Base-by-base conservation (phyloP, 1,284 basidiomycete species). In the Puccinia horiana region DNA sequence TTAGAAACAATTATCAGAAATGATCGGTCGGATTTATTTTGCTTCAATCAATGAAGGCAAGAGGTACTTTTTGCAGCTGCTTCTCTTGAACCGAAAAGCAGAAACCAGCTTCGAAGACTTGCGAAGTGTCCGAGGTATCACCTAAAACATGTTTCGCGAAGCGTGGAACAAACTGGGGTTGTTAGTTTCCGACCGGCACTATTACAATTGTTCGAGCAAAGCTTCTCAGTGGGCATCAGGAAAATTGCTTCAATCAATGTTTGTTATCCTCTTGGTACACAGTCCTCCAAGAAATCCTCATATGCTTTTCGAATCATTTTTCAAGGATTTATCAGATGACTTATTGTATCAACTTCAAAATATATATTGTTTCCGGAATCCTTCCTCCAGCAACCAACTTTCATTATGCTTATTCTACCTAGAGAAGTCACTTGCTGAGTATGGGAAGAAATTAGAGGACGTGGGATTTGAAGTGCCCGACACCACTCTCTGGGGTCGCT, bases 211-310 rank as follows among this genome's bases (percentile, higher is more conserved):
- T 80, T 84, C 90, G 0, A 35, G 84, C 47, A 89, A 90, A 81
- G 89, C 90, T 12, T 73, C 84, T 32, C 69, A 79, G 0, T 89
- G 89, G 86, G 87, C 89, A 58, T 88, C 87, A 2, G 89, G 89
- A 0, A 32, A 26, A 16, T 85, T 85, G 0, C 86, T 90, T 0
- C 86, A 87, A 0, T 84, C 85, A 0, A 86, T 90, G 0, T 90
- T 90, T 86, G 86, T 84, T 0, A 88, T 86, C 1, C 85, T 90
- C 1, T 85, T 90, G 0, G 65, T 87, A 0, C 86, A 87, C 82
- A 61, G 54, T 26, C 56, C 75, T 0, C 75, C 74, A 18, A 9
- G 20, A 26, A 9, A 26, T 26, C 54, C 54, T n/a, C 54, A 58
- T 26, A 8, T 1, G 2, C 5, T 58, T 5, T 5, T 58, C 4